phyloP scores from a whole-genome alignment of 371 early-diverging fungal genomes.

The Syncephalastrum sp. region DNA sequence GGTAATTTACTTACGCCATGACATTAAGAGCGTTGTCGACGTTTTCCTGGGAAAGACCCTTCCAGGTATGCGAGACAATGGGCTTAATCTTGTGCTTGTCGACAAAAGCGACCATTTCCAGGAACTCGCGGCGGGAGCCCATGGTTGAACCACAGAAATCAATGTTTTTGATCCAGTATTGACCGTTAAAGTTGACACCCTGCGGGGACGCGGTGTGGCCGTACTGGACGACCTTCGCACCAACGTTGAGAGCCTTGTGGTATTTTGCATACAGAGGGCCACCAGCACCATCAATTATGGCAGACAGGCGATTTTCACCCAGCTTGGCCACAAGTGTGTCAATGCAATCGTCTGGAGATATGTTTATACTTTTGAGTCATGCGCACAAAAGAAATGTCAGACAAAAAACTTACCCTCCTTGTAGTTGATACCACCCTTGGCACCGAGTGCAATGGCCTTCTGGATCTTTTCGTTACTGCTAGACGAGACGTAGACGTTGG shows the following conservation, averaged over 20 bases:
- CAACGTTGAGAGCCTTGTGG: slow-evolving; percentile 36
- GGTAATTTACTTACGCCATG: slow-evolving; percentile 40
- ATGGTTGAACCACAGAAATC: slow-evolving; percentile 62
- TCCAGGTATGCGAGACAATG: slow-evolving; percentile 58
- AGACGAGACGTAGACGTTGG: slow-evolving; percentile 70
- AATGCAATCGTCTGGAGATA: slow-evolving; percentile 52
- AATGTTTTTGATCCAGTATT: slow-evolving; percentile 50
- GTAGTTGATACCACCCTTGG: slow-evolving; percentile 69
- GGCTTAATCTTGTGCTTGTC: slow-evolving; percentile 55
- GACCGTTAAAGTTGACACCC: slow-evolving; percentile 46
- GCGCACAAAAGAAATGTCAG: slow-evolving; percentile 41
- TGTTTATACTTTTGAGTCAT: slow-evolving; percentile 41
- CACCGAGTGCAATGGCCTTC: slow-evolving; percentile 63
- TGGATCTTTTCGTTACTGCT: slow-evolving; percentile 60
- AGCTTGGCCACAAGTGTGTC: slow-evolving; percentile 40
- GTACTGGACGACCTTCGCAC: slow-evolving; percentile 49
- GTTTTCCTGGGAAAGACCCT: slow-evolving; percentile 42
- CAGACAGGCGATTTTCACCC: slow-evolving; percentile 41
- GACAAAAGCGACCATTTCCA: slow-evolving; percentile 61
- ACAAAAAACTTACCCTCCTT: slow-evolving; percentile 47
- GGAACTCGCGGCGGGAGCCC: slow-evolving; percentile 65
- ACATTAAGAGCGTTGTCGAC: slow-evolving; percentile 51
- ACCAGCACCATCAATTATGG: slow-evolving; percentile 72
- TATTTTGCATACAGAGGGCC: slow-evolving; percentile 48
- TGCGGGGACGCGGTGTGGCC: slow-evolving; percentile 8